Evolutionary conservation across 1,139 yeast genomes (phyloP).

Genomic region (Yamadazyma membranifaciens): DNA sequence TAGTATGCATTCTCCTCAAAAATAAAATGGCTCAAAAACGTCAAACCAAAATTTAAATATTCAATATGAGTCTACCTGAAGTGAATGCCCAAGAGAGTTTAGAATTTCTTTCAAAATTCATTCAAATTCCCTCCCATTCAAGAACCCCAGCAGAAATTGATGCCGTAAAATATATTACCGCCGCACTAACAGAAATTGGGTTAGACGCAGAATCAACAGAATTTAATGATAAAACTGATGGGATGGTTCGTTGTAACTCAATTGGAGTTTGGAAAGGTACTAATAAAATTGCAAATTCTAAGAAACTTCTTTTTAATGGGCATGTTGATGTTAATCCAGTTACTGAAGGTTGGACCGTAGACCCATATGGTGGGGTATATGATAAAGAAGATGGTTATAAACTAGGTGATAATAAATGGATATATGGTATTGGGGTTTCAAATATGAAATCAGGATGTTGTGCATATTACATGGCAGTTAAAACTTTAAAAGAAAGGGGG

Average conservation of each 20-base stretch:
- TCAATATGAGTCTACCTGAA: no score
- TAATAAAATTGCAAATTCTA: slow-evolving; percentile 11
- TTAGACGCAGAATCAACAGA: slow-evolving; percentile 18
- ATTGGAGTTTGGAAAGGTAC: slow-evolving; percentile 25
- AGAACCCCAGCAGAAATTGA: slow-evolving; percentile 20
- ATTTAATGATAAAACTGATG: slow-evolving; percentile 20
- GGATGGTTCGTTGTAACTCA: slow-evolving; percentile 20
- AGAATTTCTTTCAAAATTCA: slow-evolving; percentile 21
- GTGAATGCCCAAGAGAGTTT: slow-evolving; percentile 17
- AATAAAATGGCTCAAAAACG: no score
- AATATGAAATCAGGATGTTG: slow-evolving; percentile 27
- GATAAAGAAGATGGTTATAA: slow-evolving; percentile 15
- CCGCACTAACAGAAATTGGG: slow-evolving; percentile 19
- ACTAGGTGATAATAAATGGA: slow-evolving; percentile 12
- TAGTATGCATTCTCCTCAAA: no score
- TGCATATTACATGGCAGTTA: slow-evolving; percentile 26
- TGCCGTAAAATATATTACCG: slow-evolving; percentile 22
- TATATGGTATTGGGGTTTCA: slow-evolving; percentile 25
- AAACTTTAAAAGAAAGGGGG: slow-evolving; percentile 18
- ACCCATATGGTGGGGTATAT: slow-evolving; percentile 21
- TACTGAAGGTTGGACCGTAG: slow-evolving; percentile 26
- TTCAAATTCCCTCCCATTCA: slow-evolving; percentile 24
- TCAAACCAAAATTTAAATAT: no score
- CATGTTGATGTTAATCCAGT: slow-evolving; percentile 27
- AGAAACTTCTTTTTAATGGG: slow-evolving; percentile 22